Base-by-base conservation (phyloP, 2,329 filamentous ascomycete species). In the Trichoderma citrinoviride region DNA sequence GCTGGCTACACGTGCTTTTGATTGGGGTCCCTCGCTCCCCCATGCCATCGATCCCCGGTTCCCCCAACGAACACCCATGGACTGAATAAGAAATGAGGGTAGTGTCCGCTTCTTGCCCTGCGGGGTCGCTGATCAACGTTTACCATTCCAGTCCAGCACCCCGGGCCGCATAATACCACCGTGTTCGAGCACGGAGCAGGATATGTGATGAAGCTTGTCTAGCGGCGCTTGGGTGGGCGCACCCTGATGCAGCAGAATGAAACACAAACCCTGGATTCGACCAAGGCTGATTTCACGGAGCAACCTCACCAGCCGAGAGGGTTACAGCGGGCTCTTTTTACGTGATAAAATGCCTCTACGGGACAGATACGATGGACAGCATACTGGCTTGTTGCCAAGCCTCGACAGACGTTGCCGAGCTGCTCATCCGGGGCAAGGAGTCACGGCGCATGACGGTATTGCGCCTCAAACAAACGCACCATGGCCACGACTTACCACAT, bases 91-190 rank as follows among this genome's bases (percentile, higher is more conserved):
- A 54, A n/a, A 44, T 23, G 19, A 19, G 27, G 21, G 33, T 44
- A 46, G 10, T 27, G 23, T 40, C 19, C 19, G 50, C 25, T 27
- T 46, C n/a, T 53, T 27, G 43, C n/a, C 14, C 25, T 60, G 58
- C 41, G 58, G 58, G 27, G 58, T 33, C 7, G 15, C 47, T 12
- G 47, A 25, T 53, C 40, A 62, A 25, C 49, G 12, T 54, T 46
- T 25, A 23, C 49, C 58, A 61, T 44, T 56, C 54, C 54, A 56
- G 43, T 47, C 55, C 55, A 46, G 27, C 40, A 33, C 49, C 47
- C 58, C 8, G 14, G 49, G 15, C 41, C 25, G 33, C 37, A 41
- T 52, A n/a, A 52, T 29, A 8, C 12, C 14, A 47, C 44, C 21
- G 14, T 37, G 33, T 8, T 37, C 33, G 33, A 14, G 33, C 2